These are phyloP conservation scores for Trametes cubensis DNA, from an alignment of 768 basidiomycete species.

Conservation along the genomic window DNA sequence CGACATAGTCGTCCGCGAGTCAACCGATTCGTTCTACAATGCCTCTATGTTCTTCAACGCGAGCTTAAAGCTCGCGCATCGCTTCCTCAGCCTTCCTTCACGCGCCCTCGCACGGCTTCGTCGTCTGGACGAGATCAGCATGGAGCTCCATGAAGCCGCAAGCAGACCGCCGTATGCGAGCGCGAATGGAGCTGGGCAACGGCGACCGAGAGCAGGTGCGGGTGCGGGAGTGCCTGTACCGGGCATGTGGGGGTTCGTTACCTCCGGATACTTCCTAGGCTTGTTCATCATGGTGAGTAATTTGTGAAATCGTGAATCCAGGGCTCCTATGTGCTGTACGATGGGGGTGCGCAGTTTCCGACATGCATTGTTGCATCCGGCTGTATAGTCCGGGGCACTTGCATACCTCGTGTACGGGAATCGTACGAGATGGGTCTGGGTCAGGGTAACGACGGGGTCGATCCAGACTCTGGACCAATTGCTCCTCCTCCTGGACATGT, in stretches of 20 bases:
- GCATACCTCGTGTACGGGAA: too few relatives aligned
- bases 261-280: slow-evolving; percentile 71
- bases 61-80: slow-evolving; percentile 30
- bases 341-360: not conserved
- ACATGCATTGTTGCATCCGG: too few relatives aligned
- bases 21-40: slow-evolving; percentile 18
- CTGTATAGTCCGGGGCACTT: too few relatives aligned
- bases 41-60: slow-evolving; percentile 26
- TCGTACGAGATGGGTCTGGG: too few relatives aligned
- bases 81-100: slow-evolving; percentile 46
- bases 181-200: not conserved
- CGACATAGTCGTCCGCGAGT: slow-evolving; percentile 2
- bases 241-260: slow-evolving; percentile 72
- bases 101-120: slow-evolving; percentile 45
- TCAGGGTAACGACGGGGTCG: too few relatives aligned
- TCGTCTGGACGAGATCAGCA: slow-evolving; percentile 34
- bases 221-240: slow-evolving; percentile 40
- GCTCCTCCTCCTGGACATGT: too few relatives aligned
- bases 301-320: not conserved
- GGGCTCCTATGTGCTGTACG: too few relatives aligned
- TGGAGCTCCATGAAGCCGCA: slow-evolving; percentile 12
- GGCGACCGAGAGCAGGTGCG: slow-evolving; percentile 4
- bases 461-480: too few relatives aligned
- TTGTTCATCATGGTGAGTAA: slow-evolving; percentile 63
- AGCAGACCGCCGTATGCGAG: slow-evolving; percentile 3